phyloP scores from a whole-genome alignment of 2,329 filamentous ascomycete genomes.

The Aphanocladium album region DNA sequence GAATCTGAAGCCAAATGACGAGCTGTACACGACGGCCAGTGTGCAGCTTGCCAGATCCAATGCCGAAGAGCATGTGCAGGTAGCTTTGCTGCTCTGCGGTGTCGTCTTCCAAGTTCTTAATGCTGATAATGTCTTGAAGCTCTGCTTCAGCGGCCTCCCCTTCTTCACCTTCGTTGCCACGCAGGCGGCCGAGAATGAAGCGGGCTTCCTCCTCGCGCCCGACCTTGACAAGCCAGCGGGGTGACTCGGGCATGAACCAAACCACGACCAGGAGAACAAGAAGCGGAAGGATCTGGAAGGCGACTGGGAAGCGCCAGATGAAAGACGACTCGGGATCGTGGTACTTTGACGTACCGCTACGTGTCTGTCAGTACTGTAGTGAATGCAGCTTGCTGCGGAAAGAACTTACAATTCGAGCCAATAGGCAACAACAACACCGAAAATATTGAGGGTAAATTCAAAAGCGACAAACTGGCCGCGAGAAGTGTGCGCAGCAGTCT shows the following conservation, averaged over 20 bases:
- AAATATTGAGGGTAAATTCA: constrained; percentile 69
- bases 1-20: constrained; percentile 66
- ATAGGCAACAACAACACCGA: constrained; percentile 57
- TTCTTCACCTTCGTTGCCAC: constrained; percentile 52
- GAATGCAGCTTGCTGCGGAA: neutral
- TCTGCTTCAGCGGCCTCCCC: constrained; percentile 53
- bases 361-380: neutral
- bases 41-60: constrained; percentile 60
- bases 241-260: constrained; percentile 67
- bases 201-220: constrained; percentile 62
- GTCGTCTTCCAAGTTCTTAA: constrained; percentile 58
- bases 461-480: constrained; percentile 66
- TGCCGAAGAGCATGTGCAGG: constrained; percentile 60
- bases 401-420: constrained; percentile 48
- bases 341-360: constrained; percentile 52
- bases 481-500: constrained; percentile 62
- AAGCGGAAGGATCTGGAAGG: constrained; percentile 64
- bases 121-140: constrained; percentile 62
- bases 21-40: constrained; percentile 64
- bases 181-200: constrained; percentile 59
- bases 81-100: constrained; percentile 55
- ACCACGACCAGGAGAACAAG: constrained; percentile 50
- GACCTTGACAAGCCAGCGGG: constrained; percentile 61
- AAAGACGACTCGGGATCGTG: constrained; percentile 53
- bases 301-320: constrained; percentile 64